Conservation (phyloP, 169 alveolate species). For the Theileria luwenshuni region DNA sequence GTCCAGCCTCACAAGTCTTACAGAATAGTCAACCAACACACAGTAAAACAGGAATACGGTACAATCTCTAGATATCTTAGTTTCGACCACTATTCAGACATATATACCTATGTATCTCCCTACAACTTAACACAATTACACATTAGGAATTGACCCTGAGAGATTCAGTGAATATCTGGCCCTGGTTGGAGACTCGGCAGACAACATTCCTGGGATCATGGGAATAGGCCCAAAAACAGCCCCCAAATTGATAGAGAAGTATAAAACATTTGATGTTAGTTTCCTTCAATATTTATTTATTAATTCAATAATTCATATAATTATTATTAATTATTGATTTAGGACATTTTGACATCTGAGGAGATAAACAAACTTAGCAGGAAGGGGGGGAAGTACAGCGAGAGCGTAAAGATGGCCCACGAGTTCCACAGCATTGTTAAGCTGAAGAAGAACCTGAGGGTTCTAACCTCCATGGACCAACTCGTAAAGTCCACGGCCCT, state of each 20-base stretch:
- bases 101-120: not conserved
- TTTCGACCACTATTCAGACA: not conserved
- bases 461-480: conserved; percentile 36
- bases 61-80: not conserved
- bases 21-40: conserved; percentile 69
- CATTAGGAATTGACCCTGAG: conserved; percentile 56
- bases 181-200: conserved; percentile 77
- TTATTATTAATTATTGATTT: not conserved
- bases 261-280: conserved; percentile 61
- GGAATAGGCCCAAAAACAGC: conserved; percentile 80
- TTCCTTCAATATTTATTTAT: conserved; percentile 43
- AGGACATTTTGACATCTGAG: conserved; percentile 67
- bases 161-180: conserved; percentile 76
- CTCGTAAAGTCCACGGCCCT: conserved; percentile 46
- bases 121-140: not conserved
- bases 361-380: conserved; percentile 56
- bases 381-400: conserved; percentile 60
- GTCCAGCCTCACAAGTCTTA: conserved; percentile 77
- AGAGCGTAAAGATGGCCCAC: conserved; percentile 63
- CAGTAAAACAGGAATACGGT: conserved; percentile 70
- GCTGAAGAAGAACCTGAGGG: conserved; percentile 53
- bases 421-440: conserved; percentile 64
- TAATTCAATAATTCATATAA: conserved; percentile 15
- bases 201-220: conserved; percentile 76
- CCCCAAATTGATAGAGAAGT: conserved; percentile 70